Evolutionary conservation across 2,329 filamentous ascomycete species (phyloP).

Genomic region (Monascus ruber): DNA sequence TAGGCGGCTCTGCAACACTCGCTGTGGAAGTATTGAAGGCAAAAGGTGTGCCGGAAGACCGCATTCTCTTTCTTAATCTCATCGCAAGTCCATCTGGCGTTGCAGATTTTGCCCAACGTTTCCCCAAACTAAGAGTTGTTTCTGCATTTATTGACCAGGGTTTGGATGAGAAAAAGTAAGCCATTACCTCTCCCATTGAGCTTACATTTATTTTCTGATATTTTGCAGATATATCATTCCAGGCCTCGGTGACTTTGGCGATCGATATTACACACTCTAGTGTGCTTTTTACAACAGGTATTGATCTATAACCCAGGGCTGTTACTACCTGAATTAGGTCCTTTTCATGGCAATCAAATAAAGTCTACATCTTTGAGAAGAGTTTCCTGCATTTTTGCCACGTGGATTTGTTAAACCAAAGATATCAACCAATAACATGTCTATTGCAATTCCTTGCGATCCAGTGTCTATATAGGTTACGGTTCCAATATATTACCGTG

Average conservation of each 20-base stretch:
- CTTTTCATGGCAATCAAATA: no score
- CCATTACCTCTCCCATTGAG: constrained; percentile 7
- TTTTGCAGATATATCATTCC: constrained; percentile 76
- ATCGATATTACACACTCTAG: constrained; percentile 85
- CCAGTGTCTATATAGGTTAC: no score
- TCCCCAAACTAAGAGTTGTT: constrained; percentile 80
- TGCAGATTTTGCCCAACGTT: constrained; percentile 75
- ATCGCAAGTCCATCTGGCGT: constrained; percentile 96
- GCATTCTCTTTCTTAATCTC: constrained; percentile 90
- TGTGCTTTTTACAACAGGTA: no score
- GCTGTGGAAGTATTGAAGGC: constrained; percentile 86
- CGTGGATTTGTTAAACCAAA: no score
- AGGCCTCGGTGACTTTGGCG: constrained; percentile 88
- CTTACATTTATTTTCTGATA: constrained; percentile 4
- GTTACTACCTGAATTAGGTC: no score
- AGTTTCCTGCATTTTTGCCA: no score
- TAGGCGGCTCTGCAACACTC: constrained; percentile 92
- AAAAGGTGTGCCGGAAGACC: constrained; percentile 84
- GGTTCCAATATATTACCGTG: no score
- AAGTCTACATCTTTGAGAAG: no score
- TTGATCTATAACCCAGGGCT: no score
- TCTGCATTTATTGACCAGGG: constrained; percentile 94
- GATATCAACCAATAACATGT: no score
- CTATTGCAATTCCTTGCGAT: no score
- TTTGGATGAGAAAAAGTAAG: constrained; percentile 94